A percentile compares a stretch with the other conserved stretches of the same genome.
Evolutionary conservation across 352 stramenopile genomes (phyloP).

Genomic region (Saprolegnia parasitica): DNA sequence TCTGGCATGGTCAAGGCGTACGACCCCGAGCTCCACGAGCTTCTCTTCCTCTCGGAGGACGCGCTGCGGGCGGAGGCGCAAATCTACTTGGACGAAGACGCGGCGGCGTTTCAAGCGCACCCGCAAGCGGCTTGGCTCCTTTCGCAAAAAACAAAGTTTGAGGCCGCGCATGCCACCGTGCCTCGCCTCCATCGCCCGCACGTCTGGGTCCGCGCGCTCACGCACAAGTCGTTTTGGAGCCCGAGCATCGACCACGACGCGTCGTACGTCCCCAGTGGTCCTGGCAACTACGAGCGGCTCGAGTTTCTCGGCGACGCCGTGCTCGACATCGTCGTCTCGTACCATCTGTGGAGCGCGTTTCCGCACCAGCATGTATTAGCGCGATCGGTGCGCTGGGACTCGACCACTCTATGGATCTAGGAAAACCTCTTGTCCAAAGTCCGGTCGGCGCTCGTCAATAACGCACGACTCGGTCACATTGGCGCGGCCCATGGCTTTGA

Average conservation of each 20-base stretch:
- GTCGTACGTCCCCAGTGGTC: constrained; percentile 49
- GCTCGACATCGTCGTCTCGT: constrained; percentile 71
- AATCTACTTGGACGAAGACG: neutral
- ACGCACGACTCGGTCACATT: constrained; percentile 63
- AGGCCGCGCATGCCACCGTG: constrained; percentile 33
- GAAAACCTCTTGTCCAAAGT: constrained; percentile 74
- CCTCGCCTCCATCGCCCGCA: constrained; percentile 61
- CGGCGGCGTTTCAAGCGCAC: constrained; percentile 42
- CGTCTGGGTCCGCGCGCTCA: constrained; percentile 74
- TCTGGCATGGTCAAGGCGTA: constrained; percentile 55
- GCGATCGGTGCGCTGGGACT: neutral
- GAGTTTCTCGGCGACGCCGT: constrained; percentile 83
- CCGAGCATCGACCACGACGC: constrained; percentile 62
- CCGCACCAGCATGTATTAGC: constrained; percentile 59
- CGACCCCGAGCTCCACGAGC: constrained; percentile 48
- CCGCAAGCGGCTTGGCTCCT: constrained; percentile 43
- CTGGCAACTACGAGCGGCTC: constrained; percentile 67
- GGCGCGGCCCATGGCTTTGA: constrained; percentile 54
- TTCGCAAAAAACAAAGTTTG: constrained; percentile 56
- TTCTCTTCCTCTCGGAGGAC: constrained; percentile 46
- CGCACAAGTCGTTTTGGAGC: constrained; percentile 68
- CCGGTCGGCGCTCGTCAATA: constrained; percentile 81
- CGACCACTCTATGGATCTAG: neutral
- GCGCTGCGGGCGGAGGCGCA: neutral
- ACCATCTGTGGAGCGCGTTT: constrained; percentile 73